Base-by-base conservation (phyloP, 148 eudicot genomes). In the Camellia japonica region DNA sequence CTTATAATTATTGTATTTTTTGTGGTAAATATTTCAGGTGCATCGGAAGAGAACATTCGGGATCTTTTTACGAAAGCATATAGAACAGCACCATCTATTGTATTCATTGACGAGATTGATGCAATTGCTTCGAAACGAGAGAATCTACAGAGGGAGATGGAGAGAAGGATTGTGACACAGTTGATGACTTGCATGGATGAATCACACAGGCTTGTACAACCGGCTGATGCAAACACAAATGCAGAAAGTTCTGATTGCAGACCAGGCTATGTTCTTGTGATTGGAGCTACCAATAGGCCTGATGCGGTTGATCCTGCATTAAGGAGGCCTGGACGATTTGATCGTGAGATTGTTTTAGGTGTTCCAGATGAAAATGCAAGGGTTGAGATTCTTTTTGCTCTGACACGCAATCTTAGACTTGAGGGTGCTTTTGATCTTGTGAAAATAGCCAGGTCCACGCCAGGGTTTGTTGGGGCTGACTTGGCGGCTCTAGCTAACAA, bases 101-200 rank as follows among this genome's bases (percentile, higher is more conserved):
- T 95, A n/a, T 95, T 95, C 76, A 95, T 95, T 81, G 99, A 95
- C 82, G 99, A 95, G 82, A 95, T 95, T 82, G 99, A 95, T 75
- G 94, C 96, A n/a, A 90, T 95, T 86, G 98, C 96, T 86, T 89
- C 97, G 10, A 95, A 93, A 86, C 90, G 98, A 78, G 98, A 93
- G 78, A 92, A 90, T 79, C 83, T 86, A 59, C 93, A 95, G 78
- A 91, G 96, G 82, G 97, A 87, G 83, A 95, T 93, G 98, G 97
- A 95, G 82, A 84, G 84, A 47, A 90, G 98, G 47, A 95, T 95
- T 74, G 98, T 95, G 75, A 93, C 97, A 78, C 98, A 95, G 79
- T 84, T 95, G 75, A 88, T 93, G 93, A 91, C 94, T 18, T 91
- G 96, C 86, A 95, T 95, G 98, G 98, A 95, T 82, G 93, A 94